These are phyloP conservation scores for Phalaenopsis aphrodite DNA, from an alignment of 106 monocot genomes.

Conservation along the genomic window DNA sequence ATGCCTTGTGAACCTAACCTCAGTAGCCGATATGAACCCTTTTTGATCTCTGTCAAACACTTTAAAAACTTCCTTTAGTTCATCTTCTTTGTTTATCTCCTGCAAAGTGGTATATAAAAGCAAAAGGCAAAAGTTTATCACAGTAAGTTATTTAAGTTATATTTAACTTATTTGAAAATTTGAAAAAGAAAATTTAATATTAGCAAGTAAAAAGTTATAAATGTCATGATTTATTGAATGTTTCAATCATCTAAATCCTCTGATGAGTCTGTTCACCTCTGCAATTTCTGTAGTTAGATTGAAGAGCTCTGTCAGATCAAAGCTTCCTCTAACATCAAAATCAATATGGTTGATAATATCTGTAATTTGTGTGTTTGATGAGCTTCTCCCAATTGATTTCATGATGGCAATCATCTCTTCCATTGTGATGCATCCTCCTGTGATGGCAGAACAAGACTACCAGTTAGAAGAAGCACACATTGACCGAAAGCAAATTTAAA, in stretches of 20 bases:
- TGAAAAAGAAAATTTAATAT: not conserved
- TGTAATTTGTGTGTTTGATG: slow-evolving; percentile 1
- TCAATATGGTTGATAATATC: not conserved
- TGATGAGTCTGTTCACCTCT: slow-evolving; percentile 1
- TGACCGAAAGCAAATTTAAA: not conserved
- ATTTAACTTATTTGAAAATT: not conserved
- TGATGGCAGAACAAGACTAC: not conserved
- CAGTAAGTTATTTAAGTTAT: not conserved
- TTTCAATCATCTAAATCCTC: not conserved
- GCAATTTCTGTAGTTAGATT: not conserved
- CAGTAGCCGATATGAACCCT: slow-evolving; percentile 41
- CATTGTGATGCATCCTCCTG: slow-evolving; percentile 6
- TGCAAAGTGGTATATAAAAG: not conserved
- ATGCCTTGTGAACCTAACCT: slow-evolving; percentile 21
- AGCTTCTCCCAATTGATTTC: slow-evolving; percentile 6
- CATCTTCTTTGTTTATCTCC: slow-evolving; percentile 43
- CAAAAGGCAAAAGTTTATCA: not conserved
- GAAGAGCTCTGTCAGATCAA: slow-evolving; percentile 3
- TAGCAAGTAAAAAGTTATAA: not conserved
- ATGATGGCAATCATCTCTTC: slow-evolving; percentile 6
- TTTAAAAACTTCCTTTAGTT: slow-evolving; percentile 43
- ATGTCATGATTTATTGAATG: not conserved
- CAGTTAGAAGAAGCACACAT: not conserved
- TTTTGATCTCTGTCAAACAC: slow-evolving; percentile 51
- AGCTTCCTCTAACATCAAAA: slow-evolving; percentile 6